These are phyloP conservation scores for Jacaranda copaia DNA, from an alignment of 257 asterid genomes.

Conservation along the genomic window DNA sequence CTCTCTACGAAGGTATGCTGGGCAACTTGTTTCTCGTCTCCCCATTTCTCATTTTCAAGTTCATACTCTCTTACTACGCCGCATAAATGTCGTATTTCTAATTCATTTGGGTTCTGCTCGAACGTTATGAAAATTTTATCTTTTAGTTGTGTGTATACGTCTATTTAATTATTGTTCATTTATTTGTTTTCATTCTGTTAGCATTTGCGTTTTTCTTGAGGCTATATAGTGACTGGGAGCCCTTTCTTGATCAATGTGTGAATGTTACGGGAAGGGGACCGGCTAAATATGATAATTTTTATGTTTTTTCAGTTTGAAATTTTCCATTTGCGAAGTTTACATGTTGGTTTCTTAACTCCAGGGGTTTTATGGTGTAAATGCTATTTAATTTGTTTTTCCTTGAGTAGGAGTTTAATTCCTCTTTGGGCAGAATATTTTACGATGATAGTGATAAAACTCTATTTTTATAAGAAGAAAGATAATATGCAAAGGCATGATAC, in stretches of 20 bases:
- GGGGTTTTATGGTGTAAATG: neutral
- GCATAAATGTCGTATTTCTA: conserved; percentile 17
- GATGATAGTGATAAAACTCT: neutral
- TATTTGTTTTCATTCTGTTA: conserved; percentile 15
- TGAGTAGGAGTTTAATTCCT: conserved; percentile 6
- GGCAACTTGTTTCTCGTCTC: conserved; percentile 16
- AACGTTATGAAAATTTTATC: neutral
- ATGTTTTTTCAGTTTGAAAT: conserved; percentile 17
- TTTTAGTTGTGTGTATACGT: neutral
- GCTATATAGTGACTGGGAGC: conserved; percentile 17
- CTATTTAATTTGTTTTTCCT: neutral
- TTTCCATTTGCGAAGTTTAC: conserved; percentile 3
- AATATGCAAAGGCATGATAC: conserved; percentile 5
- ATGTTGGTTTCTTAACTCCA: neutral
- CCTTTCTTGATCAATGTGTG: conserved; percentile 1
- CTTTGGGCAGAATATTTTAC: conserved; percentile 8
- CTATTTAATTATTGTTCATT: neutral
- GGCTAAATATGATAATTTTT: neutral
- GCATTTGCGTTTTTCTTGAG: conserved; percentile 11
- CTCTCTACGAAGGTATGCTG: conserved; percentile 36
- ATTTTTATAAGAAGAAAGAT: neutral
- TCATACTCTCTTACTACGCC: conserved; percentile 11
- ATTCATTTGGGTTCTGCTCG: conserved; percentile 27
- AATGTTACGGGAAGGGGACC: conserved; percentile 12
- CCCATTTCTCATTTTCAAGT: neutral